A percentile compares a stretch with the other conserved stretches of the same genome.
Conservation (phyloP, 495 filamentous ascomycete species). For the Penicillium coffeae region DNA sequence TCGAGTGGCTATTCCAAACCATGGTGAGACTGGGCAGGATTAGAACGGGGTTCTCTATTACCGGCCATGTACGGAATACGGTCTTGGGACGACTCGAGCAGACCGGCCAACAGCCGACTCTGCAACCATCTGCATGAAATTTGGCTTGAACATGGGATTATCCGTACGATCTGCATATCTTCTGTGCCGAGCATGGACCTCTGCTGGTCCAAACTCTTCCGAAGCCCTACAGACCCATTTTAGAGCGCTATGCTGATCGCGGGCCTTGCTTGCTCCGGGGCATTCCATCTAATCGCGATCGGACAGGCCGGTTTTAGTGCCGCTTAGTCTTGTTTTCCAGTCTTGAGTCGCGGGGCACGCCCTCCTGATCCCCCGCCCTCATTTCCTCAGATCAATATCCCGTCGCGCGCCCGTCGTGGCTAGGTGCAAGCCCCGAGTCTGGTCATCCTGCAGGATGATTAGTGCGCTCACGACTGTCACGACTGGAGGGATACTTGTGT, state of each 20-base stretch:
- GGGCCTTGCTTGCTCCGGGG: not conserved
- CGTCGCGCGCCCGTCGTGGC: not conserved
- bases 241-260: too few species aligned
- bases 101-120: not conserved
- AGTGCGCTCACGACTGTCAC: not conserved
- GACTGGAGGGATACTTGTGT: not conserved
- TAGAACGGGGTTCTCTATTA: not conserved
- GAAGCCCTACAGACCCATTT: too few species aligned
- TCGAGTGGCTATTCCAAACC: not conserved
- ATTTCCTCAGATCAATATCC: not conserved
- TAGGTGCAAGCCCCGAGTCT: not conserved
- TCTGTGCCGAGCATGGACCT: too few species aligned
- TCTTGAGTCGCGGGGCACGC: not conserved
- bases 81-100: too few species aligned
- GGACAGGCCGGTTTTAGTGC: not conserved
- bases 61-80: not conserved
- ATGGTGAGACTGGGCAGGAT: not conserved
- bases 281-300: not conserved
- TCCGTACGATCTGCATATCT: not conserved
- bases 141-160: not conserved
- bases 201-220: too few species aligned
- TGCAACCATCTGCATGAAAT: not conserved
- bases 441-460: not conserved
- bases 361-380: not conserved
- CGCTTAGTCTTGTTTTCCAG: not conserved